phyloP scores from a whole-genome alignment of 768 basidiomycete species.

The Lentinula edodes region DNA sequence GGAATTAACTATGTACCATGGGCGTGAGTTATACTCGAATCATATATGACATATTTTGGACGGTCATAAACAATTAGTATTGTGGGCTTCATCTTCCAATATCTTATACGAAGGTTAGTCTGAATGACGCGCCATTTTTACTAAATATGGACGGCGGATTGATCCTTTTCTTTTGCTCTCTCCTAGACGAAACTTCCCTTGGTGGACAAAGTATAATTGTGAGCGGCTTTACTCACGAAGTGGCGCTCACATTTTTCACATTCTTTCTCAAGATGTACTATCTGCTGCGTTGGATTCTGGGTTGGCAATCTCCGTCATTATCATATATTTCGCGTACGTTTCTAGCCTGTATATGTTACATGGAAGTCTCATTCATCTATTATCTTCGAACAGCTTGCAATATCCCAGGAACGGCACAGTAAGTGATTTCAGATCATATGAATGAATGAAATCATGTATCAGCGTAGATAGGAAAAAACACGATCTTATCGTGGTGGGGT shows the following conservation, averaged over 20 bases:
- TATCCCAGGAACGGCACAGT: constrained; percentile 6
- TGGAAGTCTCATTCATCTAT: background rate
- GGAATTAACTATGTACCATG: constrained; percentile 83
- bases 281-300: constrained; percentile 71
- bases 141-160: background rate
- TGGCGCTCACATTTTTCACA: constrained; percentile 20
- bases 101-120: constrained; percentile 49
- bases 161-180: background rate
- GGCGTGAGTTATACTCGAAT: constrained; percentile 31
- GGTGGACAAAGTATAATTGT: constrained; percentile 82
- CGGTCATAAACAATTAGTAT: constrained; percentile 19
- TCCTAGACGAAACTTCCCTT: constrained; percentile 42
- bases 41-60: background rate
- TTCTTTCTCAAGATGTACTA: constrained; percentile 39
- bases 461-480: constrained; percentile 6
- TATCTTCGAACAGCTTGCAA: constrained; percentile 1
- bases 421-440: background rate
- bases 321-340: constrained; percentile 43
- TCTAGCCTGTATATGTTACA: background rate
- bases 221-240: constrained; percentile 9
- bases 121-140: background rate
- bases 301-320: constrained; percentile 48
- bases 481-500: constrained; percentile 7
- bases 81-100: constrained; percentile 75
- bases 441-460: background rate